Evolutionary conservation across 805 yeast genomes (phyloP).

Genomic region (Phaffomyces opuntiae): DNA sequence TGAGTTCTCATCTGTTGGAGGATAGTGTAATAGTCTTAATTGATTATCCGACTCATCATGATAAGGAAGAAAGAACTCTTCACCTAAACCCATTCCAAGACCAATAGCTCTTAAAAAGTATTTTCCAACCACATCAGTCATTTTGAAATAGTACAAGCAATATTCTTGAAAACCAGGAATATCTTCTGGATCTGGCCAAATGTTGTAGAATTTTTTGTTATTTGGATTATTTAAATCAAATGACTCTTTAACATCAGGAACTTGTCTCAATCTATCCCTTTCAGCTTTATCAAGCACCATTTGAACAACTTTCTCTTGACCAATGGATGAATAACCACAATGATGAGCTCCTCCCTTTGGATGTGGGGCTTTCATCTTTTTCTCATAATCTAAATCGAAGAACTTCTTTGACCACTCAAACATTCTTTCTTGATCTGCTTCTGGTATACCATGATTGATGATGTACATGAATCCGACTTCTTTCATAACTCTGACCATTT

Average conservation of each 20-base stretch:
- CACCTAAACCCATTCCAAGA: conserved; percentile 17
- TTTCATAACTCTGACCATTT: conserved; percentile 21
- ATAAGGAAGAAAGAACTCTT: conserved; percentile 16
- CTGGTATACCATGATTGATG: conserved; percentile 19
- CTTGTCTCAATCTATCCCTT: conserved; percentile 12
- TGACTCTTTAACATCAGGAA: conserved; percentile 25
- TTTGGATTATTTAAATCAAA: conserved; percentile 21
- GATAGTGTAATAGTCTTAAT: conserved; percentile 19
- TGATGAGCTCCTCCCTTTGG: conserved; percentile 23
- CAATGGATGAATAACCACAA: conserved; percentile 22
- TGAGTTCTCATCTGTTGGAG: conserved; percentile 16
- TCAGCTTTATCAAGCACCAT: conserved; percentile 20
- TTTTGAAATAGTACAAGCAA: conserved; percentile 15
- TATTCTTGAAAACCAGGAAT: conserved; percentile 21
- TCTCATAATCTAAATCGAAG: conserved; percentile 9
- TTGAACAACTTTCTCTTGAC: conserved; percentile 24
- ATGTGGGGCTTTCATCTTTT: conserved; percentile 22
- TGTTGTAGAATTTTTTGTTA: conserved; percentile 13
- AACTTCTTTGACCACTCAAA: conserved; percentile 20
- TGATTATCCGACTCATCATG: conserved; percentile 21
- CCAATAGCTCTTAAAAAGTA: conserved; percentile 19
- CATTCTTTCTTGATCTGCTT: conserved; percentile 11
- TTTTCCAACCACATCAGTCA: conserved; percentile 12
- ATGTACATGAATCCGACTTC: conserved; percentile 22
- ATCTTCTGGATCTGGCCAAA: conserved; percentile 22